Conservation (phyloP, 768 basidiomycete genomes). For the Tricholoma terreum region DNA sequence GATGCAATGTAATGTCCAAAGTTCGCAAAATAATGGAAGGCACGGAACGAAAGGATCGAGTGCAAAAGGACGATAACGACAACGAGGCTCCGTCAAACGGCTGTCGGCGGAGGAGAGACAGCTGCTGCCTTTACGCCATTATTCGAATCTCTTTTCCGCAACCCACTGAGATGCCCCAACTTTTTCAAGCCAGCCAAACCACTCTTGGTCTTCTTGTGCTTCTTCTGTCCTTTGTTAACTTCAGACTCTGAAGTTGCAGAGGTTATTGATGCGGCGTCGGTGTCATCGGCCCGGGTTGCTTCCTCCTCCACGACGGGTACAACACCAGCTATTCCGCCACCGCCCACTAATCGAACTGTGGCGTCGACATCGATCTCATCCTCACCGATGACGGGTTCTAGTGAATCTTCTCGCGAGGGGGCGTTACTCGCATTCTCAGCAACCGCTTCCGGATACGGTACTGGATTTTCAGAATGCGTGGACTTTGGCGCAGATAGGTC, state of each 20-base stretch:
- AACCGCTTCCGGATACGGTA: constrained; percentile 1
- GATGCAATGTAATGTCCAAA: constrained; percentile 1
- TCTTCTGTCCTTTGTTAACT: constrained; percentile 29
- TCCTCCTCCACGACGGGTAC: constrained; percentile 27
- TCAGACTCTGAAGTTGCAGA: constrained; percentile 31
- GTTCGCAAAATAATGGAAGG: constrained; percentile 1
- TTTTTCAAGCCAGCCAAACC: constrained; percentile 55
- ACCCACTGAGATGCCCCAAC: constrained; percentile 42
- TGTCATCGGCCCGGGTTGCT: constrained; percentile 29
- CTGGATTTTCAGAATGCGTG: constrained; percentile 7
- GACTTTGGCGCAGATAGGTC: constrained; percentile 25
- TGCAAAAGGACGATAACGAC: background rate
- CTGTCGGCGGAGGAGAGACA: background rate
- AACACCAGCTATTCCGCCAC: constrained; percentile 43
- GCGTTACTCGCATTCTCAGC: background rate
- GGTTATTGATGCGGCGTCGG: constrained; percentile 36
- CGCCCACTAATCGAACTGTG: constrained; percentile 60
- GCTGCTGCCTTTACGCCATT: constrained; percentile 42
- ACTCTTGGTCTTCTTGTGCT: constrained; percentile 57
- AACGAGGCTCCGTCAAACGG: background rate
- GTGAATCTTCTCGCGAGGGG: constrained; percentile 1
- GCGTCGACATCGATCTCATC: constrained; percentile 30
- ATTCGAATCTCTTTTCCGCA: constrained; percentile 52
- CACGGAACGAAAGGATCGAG: background rate
- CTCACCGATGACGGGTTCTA: constrained; percentile 6